phyloP scores from a whole-genome alignment of 345 rosid genomes.

The Microthlaspi erraticum region DNA sequence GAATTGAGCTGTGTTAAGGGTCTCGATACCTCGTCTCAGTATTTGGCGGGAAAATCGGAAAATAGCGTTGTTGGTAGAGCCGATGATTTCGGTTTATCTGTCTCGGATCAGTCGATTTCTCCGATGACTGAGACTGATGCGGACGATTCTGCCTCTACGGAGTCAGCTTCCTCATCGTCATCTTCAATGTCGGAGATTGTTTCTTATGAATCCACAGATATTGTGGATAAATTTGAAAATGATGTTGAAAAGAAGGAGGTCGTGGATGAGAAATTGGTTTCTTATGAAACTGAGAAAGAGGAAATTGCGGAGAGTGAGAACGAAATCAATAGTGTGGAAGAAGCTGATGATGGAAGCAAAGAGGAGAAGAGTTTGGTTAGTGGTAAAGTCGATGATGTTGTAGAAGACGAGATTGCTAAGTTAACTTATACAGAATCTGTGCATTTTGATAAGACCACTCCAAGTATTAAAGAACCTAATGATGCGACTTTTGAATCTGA shows the following conservation, averaged over 20 bases:
- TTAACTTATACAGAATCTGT: constrained; percentile 45
- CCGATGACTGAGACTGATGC: no score
- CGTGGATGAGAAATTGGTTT: constrained; percentile 12
- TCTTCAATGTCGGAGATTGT: constrained; percentile 37
- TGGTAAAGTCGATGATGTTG: constrained; percentile 9
- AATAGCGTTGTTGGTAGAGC: constrained; percentile 23
- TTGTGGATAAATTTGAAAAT: constrained; percentile 38
- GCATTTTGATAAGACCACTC: constrained; percentile 29
- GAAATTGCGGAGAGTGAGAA: constrained; percentile 7
- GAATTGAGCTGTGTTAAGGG: constrained; percentile 59
- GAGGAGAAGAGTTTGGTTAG: constrained; percentile 31
- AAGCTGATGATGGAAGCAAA: constrained; percentile 34
- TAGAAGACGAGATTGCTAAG: constrained; percentile 41
- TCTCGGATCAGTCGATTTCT: not conserved
- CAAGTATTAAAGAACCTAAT: constrained; percentile 25
- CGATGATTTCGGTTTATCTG: constrained; percentile 5
- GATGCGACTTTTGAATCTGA: constrained; percentile 40
- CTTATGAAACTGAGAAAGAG: no score
- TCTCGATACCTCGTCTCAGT: constrained; percentile 46
- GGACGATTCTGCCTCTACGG: constrained; percentile 27
- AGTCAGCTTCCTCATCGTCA: constrained; percentile 29
- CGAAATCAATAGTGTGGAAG: constrained; percentile 41
- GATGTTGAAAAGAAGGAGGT: constrained; percentile 46
- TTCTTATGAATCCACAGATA: constrained; percentile 37
- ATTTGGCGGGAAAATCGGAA: constrained; percentile 34